Evolutionary conservation across 495 filamentous ascomycete species (phyloP).

Genomic region (Amphirosellinia nigrospora): DNA sequence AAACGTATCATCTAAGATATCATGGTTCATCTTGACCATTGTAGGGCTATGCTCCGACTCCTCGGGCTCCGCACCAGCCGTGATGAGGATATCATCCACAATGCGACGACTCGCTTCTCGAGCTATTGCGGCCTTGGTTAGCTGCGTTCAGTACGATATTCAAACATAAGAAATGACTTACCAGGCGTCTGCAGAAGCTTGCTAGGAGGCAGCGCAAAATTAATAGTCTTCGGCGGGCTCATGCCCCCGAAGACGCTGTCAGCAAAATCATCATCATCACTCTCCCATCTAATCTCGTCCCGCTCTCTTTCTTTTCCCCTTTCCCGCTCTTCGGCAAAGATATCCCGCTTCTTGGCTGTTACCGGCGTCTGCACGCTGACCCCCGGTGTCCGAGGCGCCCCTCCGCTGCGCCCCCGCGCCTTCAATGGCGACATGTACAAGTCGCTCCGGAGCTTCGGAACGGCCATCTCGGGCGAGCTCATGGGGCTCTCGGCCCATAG

Average conservation of each 20-base stretch:
- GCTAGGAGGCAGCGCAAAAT: constrained; percentile 89
- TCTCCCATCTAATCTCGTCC: constrained; percentile 69
- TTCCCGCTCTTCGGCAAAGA: constrained; percentile 45
- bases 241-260: constrained; percentile 66
- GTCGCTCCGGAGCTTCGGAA: constrained; percentile 81
- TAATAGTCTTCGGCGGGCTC: constrained; percentile 96
- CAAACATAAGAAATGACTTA: constrained; percentile 46
- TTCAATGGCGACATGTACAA: constrained; percentile 78
- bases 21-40: constrained; percentile 69
- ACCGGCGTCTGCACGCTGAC: constrained; percentile 78
- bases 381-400: constrained; percentile 68
- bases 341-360: constrained; percentile 51
- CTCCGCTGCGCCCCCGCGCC: constrained; percentile 20
- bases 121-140: constrained; percentile 53
- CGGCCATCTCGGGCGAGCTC: constrained; percentile 78
- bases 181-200: constrained; percentile 91
- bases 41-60: constrained; percentile 74
- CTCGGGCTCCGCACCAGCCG: constrained; percentile 73
- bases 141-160: not conserved
- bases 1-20: constrained; percentile 75
- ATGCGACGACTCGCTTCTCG: constrained; percentile 91
- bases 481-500: constrained; percentile 65
- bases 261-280: constrained; percentile 64
- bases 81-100: constrained; percentile 86
- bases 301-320: constrained; percentile 38